These are phyloP conservation scores for Penicillium fuscoglaucum DNA, from an alignment of 2,329 filamentous ascomycete genomes.

Conservation along the genomic window DNA sequence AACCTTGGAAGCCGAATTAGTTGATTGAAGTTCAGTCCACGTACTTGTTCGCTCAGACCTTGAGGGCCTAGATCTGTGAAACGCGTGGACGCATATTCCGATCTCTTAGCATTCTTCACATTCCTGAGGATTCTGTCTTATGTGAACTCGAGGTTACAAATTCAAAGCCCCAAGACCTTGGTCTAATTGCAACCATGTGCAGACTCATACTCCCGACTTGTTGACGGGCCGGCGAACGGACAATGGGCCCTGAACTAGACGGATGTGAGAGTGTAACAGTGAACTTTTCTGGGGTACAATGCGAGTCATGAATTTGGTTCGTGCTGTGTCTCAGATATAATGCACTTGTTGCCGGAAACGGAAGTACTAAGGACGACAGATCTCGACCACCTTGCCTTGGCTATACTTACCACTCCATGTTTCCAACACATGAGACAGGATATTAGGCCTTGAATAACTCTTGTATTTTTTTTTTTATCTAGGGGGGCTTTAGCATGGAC, in stretches of 20 bases:
- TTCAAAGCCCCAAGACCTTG: neutral
- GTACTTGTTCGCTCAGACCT: neutral
- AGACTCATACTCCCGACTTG: neutral
- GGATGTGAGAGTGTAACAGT: neutral
- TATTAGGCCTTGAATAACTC: neutral
- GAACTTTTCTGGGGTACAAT: neutral
- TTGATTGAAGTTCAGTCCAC: neutral
- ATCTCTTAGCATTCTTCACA: neutral
- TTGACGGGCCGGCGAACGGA: neutral
- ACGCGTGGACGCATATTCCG: neutral
- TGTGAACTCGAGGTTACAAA: neutral
- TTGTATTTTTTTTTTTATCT: neutral
- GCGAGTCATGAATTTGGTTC: neutral
- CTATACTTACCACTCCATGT: neutral
- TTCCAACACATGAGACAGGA: neutral
- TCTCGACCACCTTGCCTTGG: neutral
- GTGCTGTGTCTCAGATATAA: neutral
- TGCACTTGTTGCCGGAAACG: constrained; percentile 12
- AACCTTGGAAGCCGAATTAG: neutral
- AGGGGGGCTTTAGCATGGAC: neutral
- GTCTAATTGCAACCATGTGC: neutral
- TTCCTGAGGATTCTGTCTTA: neutral
- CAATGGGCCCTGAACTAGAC: neutral
- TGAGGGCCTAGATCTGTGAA: neutral
- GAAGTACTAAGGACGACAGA: neutral